Percentiles rank a stretch among this genome's conserved stretches.
Conservation (phyloP, 257 asterid genomes). For the Solanum virginianum region DNA sequence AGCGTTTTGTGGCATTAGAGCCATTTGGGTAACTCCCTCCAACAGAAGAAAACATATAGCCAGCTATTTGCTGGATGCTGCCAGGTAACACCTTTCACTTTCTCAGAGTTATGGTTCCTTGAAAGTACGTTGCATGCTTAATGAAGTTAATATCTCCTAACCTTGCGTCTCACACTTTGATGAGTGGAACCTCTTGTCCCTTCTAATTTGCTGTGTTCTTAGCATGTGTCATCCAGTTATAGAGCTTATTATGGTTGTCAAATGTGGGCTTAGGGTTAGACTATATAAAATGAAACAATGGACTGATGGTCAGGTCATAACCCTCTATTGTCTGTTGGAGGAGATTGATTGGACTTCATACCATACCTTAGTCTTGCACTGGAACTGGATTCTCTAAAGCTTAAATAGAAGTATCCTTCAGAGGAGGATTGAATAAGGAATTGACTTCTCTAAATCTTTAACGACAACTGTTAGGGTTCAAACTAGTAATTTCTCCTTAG, state of each 20-base stretch:
- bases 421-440: not conserved
- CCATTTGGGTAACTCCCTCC: conserved; percentile 80
- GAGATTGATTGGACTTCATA: not conserved
- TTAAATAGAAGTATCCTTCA: not conserved
- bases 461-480: not conserved
- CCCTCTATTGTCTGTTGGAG: not conserved
- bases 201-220: not conserved
- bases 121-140: not conserved
- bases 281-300: not conserved
- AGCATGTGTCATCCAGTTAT: not conserved
- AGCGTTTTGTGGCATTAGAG: conserved; percentile 73
- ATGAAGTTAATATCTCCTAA: not conserved
- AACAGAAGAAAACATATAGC: conserved; percentile 74
- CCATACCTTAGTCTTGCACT: not conserved
- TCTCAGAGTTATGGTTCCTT: not conserved
- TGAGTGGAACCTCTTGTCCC: not conserved
- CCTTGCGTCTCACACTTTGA: not conserved
- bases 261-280: not conserved
- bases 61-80: conserved; percentile 63
- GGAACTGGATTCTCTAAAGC: not conserved
- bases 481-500: not conserved
- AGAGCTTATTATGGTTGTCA: not conserved
- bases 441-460: not conserved
- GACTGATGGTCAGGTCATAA: not conserved
- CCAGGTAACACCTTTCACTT: conserved; percentile 30